Percentiles rank a stretch among this genome's conserved stretches.
Evolutionary conservation across 2,329 filamentous ascomycete genomes (phyloP).

Genomic region (Fusarium piperis): DNA sequence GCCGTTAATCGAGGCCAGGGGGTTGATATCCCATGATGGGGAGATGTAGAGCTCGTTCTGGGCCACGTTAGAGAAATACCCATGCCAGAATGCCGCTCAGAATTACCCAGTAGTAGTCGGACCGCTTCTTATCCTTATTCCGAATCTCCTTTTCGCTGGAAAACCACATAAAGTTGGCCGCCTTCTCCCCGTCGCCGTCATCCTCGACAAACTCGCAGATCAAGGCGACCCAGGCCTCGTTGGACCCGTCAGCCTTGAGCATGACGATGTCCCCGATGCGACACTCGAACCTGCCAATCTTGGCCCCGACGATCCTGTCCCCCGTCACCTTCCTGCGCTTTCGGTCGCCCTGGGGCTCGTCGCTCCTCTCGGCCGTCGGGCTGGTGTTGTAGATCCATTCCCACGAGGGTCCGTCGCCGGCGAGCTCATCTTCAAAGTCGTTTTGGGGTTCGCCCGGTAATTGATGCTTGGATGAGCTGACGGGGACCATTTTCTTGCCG

Average conservation of each 20-base stretch:
- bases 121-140: slow-evolving; percentile 82
- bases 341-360: slow-evolving; percentile 45
- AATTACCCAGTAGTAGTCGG: slow-evolving; percentile 76
- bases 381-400: slow-evolving; percentile 75
- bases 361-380: slow-evolving; percentile 43
- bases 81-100: neutral
- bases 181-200: slow-evolving; percentile 73
- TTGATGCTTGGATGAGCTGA: slow-evolving; percentile 30
- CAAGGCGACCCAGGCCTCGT: slow-evolving; percentile 92
- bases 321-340: slow-evolving; percentile 49
- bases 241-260: slow-evolving; percentile 85
- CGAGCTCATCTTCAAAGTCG: slow-evolving; percentile 90
- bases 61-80: neutral
- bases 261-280: slow-evolving; percentile 84
- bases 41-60: slow-evolving; percentile 94
- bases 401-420: slow-evolving; percentile 77
- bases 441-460: slow-evolving; percentile 49
- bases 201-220: slow-evolving; percentile 83
- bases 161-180: slow-evolving; percentile 95
- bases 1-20: slow-evolving; percentile 88
- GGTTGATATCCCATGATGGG: slow-evolving; percentile 85
- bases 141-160: slow-evolving; percentile 89
- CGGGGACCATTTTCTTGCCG: slow-evolving; percentile 39
- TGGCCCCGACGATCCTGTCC: slow-evolving; percentile 78
- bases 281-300: slow-evolving; percentile 84